These are phyloP conservation scores for Beta lomatogona DNA, from an alignment of 179 eudicot genomes.

Conservation along the genomic window DNA sequence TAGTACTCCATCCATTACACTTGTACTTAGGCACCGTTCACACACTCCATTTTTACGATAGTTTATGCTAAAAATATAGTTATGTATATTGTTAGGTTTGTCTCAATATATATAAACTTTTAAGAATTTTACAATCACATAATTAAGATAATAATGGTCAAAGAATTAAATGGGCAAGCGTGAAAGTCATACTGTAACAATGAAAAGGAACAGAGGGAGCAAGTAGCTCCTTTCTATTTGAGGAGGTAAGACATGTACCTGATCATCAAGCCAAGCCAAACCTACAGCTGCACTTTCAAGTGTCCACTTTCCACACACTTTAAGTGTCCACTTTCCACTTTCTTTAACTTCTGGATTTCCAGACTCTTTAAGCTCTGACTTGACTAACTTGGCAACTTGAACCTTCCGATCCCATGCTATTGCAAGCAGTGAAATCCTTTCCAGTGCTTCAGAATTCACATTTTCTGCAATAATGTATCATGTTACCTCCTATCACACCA, in stretches of 20 bases:
- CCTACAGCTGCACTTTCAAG: slow-evolving; percentile 87
- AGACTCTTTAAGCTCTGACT: slow-evolving; percentile 58
- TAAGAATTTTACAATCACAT: too few species aligned
- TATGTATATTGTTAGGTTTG: too few species aligned
- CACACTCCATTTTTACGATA: too few species aligned
- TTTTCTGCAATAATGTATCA: slow-evolving; percentile 46
- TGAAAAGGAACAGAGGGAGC: too few species aligned
- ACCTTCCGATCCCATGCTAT: slow-evolving; percentile 95
- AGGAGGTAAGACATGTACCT: slow-evolving; percentile 44
- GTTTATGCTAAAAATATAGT: too few species aligned
- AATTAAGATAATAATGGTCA: too few species aligned
- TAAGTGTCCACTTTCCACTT: slow-evolving; percentile 71
- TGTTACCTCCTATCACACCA: slow-evolving; percentile 23
- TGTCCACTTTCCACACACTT: slow-evolving; percentile 70
- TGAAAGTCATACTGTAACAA: too few species aligned
- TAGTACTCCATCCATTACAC: not conserved
- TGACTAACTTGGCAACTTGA: slow-evolving; percentile 84
- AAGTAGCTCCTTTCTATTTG: not conserved
- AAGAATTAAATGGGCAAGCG: too few species aligned
- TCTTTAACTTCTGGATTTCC: slow-evolving; percentile 42
- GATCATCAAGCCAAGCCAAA: slow-evolving; percentile 90
- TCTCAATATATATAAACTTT: too few species aligned
- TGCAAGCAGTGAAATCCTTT: slow-evolving; percentile 80
- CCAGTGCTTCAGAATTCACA: slow-evolving; percentile 54
- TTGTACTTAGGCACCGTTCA: too few species aligned